Evolutionary conservation across 2,329 filamentous ascomycete genomes (phyloP), one percentile per base, ranked within the genome.

Genomic region (Colletotrichum navitas): DNA sequence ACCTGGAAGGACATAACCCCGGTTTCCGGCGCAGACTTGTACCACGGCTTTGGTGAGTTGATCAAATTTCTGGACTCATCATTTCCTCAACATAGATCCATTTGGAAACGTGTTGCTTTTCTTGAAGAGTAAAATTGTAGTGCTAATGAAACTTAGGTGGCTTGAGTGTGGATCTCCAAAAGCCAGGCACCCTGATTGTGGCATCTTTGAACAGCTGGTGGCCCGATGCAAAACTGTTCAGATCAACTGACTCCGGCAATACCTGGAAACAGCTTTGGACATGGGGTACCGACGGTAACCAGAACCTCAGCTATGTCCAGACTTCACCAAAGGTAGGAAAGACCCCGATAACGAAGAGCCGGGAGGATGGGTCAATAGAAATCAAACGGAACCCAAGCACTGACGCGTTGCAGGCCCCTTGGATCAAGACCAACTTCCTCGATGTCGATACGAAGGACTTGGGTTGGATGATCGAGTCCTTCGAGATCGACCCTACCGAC

Each of bases 391-490:
- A 39, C 26, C 14, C 14, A 2, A 12, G 3, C 6, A 12, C 49
- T 69, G 41, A 69, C 54, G 1, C 1, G 12, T 1, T 1, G 3
- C 34, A 72, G 41, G 87, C 87, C 0, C 87, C 87, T 0, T 89
- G 88, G 87, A 83, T 89, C 68, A 81, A 85, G 74, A 82, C 84
- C n/a, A 81, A 84, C 21, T 86, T 86, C 65, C 77, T 86, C 18
- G 82, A 84, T 1, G 77, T 77, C 5, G 85, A 87, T 63, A 82
- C 80, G 14, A 86, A 88, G 78, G 81, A 82, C 29, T 77, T 90
- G 5, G 88, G 88, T 0, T 90, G 88, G 88, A 90, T 90, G 88
- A 87, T 90, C 8, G 88, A 90, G 74, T 80, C 85, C 0, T 77
- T 90, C 10, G 86, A 86, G 36, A 90, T 90, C 54, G 82, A 90